phyloP scores from a whole-genome alignment of 495 filamentous ascomycete species.

The Penicillium argentinense region DNA sequence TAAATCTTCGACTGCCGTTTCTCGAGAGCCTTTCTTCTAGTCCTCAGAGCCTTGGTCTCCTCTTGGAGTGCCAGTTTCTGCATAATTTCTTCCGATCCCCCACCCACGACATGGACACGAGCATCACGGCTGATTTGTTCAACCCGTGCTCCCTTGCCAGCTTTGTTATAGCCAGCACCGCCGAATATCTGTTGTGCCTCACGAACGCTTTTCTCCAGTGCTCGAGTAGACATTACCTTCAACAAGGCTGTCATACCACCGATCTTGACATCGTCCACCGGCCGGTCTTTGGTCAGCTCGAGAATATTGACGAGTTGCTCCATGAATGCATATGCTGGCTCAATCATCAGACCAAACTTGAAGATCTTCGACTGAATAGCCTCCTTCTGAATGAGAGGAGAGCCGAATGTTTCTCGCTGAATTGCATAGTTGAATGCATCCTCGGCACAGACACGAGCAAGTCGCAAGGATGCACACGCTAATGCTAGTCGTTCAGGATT shows the following conservation, averaged over 20 bases:
- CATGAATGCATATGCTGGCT: conserved; percentile 49
- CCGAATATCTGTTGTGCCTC: conserved; percentile 64
- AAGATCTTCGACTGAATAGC: conserved; percentile 50
- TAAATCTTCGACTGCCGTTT: conserved; percentile 33
- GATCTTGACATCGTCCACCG: conserved; percentile 40
- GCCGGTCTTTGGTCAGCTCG: conserved; percentile 36
- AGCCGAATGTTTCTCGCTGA: conserved; percentile 50
- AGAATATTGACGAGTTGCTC: conserved; percentile 50
- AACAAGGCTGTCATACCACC: conserved; percentile 48
- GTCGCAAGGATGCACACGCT: conserved; percentile 40
- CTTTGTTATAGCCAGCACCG: conserved; percentile 55
- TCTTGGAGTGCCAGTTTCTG: conserved; percentile 45
- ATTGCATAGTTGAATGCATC: conserved; percentile 51
- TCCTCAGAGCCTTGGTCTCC: conserved; percentile 39
- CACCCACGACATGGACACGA: conserved; percentile 57
- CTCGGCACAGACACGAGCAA: conserved; percentile 49
- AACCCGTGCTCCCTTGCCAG: conserved; percentile 49
- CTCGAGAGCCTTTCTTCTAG: conserved; percentile 33
- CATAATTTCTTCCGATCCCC: conserved; percentile 60
- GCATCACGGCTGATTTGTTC: conserved; percentile 60
- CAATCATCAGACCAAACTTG: conserved; percentile 50
- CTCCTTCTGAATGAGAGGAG: conserved; percentile 44
- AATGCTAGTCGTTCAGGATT: conserved; percentile 47
- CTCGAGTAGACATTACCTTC: conserved; percentile 56
- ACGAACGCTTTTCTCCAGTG: conserved; percentile 55